Evolutionary conservation across 176 grass and related monocot species (phyloP).

Genomic region (Dactylis glomerata): DNA sequence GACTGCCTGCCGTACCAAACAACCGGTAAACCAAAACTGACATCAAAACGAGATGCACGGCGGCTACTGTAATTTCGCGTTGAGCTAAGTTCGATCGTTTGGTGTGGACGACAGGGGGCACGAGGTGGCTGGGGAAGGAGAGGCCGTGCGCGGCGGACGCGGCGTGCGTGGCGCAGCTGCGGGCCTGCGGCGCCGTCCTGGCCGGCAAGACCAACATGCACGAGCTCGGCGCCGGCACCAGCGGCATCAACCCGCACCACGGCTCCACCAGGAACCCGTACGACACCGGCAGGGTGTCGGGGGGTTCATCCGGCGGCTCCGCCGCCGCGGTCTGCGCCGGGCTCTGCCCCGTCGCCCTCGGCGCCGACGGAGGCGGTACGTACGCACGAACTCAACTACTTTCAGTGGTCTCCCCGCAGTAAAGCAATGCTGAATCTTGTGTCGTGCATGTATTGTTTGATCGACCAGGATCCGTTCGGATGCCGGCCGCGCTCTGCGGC

Average conservation of each 20-base stretch:
- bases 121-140: slow-evolving; percentile 63
- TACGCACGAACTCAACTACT: background rate
- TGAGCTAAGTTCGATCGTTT: background rate
- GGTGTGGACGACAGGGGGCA: slow-evolving; percentile 47
- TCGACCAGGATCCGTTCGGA: slow-evolving; percentile 67
- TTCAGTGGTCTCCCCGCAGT: background rate
- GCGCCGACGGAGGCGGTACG: slow-evolving; percentile 82
- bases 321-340: slow-evolving; percentile 80
- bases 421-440: background rate
- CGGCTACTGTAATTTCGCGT: background rate
- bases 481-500: slow-evolving; percentile 79
- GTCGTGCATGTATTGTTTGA: background rate
- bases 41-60: background rate
- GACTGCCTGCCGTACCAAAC: slow-evolving; percentile 86
- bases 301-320: slow-evolving; percentile 82
- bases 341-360: slow-evolving; percentile 81
- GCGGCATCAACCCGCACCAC: slow-evolving; percentile 62
- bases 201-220: slow-evolving; percentile 94
- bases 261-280: slow-evolving; percentile 77
- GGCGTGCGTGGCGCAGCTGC: slow-evolving; percentile 68
- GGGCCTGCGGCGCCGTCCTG: slow-evolving; percentile 70
- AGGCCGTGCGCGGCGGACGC: slow-evolving; percentile 62
- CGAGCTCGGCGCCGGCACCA: slow-evolving; percentile 79
- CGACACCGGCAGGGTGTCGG: slow-evolving; percentile 56
- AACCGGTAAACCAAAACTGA: slow-evolving; percentile 40